Base-by-base conservation (phyloP, 306 rosid species). In the Casuarina cunninghamiana region DNA sequence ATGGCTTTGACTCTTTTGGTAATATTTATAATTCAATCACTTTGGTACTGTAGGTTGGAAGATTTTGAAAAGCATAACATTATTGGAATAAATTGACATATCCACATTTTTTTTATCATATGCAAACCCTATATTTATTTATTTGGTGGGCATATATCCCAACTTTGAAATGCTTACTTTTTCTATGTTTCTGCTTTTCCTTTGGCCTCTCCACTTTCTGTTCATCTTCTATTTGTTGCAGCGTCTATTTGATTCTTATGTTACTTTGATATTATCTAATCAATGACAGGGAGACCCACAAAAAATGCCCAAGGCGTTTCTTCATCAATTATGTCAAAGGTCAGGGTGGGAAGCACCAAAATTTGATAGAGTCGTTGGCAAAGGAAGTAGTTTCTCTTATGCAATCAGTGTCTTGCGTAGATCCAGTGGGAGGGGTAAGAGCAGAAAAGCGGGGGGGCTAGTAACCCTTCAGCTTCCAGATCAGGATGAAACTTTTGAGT, bases 341-440 rank as follows among this genome's bases (percentile, higher is more conserved):
- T 93, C 91, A 82, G 98, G 95, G 65, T 94, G 98, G 98, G 98
- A 94, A 49, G 97, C 98, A 69, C 98, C 98, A 70, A 94, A 89
- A 73, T 94, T 89, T 72, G 83, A 88, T 86, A 94, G 88, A 87
- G 77, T 88, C 81, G 77, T 78, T 72, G 88, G 90, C 54, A 88
- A 90, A 77, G 95, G 88, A 71, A 87, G 75, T 63, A 78, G 48
- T 80, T 88, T 86, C 86, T 88, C 88, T 75, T 94, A 92, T 81
- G 75, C 90, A 51, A 79, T 90, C 75, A 94, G 90, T 69, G 86
- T 94, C 62, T 78, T 94, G 88, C 98, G 95, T 74, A 89, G 85
- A 82, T 89, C 97, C 44, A 92, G 97, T 85, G 98, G 98, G 74
- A 87, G 97, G 86, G 98, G 98, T 46, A 94, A 92, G 89, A 94